Base-by-base conservation (phyloP, 1,139 yeast genomes). In the Yamadazyma mexicana region DNA sequence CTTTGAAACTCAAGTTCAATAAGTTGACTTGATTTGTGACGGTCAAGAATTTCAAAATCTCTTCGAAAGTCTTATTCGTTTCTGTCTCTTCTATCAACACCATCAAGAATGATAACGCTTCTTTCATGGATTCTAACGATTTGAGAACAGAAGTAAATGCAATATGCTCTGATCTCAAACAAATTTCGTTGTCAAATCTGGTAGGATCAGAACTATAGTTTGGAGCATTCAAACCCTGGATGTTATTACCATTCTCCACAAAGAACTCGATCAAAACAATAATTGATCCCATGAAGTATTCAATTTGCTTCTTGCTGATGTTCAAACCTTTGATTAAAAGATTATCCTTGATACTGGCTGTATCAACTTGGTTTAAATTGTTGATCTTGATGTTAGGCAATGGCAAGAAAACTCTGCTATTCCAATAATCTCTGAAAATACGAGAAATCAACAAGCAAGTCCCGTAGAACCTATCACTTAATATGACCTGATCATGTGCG, bases 381-480 rank as follows among this genome's bases (percentile, higher is more conserved):
- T 63, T 66, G 35, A 66, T 63, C 45, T 72, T 77, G 33, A 77
- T 66, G 35, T 70, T 66, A 1, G 73, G 66, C 36, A 77, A 58
- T 8, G 69, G 69, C 17, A 55, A 52, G 53, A 91, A 87, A 2
- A 89, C 86, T 39, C 80, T 81, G 25, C 67, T 69, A 40, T 75
- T 75, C 99, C 99, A 94, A 39, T 80, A 69, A 25, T 82, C 83
- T 47, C 94, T 75, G 50, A 92, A 78, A 16, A 89, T 63, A 53
- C 98, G 77, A 1, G 96, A 76, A 27, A 89, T 66, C 44, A 91
- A 76, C 33, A 89, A 74, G 15, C 94, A 83, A n/a, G 89, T 77
- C 37, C 97, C 98, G 59, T 88, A 92, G 54, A 91, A 89, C 48
- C 97, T 72, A 50, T 96, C 96, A 63, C 96, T 87, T 47, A 92